These are phyloP conservation scores for Flaveria bidentis DNA, from an alignment of 129 eudicot genomes.

Conservation along the genomic window DNA sequence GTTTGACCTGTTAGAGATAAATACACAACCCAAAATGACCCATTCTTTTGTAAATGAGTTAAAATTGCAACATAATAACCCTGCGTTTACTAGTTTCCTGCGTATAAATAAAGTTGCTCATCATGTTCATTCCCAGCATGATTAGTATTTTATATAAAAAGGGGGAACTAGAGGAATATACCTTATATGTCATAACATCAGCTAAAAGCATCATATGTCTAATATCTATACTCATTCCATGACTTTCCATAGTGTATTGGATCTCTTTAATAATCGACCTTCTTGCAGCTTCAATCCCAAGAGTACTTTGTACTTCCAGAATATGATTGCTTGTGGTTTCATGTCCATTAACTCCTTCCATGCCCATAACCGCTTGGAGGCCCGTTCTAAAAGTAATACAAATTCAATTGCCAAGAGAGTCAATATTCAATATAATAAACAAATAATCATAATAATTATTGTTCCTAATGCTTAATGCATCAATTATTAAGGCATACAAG, in stretches of 20 bases:
- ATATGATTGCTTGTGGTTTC: conserved; percentile 74
- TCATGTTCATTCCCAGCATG: not conserved
- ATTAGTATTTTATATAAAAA: not conserved
- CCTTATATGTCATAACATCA: conserved; percentile 92
- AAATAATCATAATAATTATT: not conserved
- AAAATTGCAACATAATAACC: not conserved
- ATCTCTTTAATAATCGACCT: conserved; percentile 67
- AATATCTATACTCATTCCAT: conserved; percentile 81
- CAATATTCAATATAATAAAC: not conserved
- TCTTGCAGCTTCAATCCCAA: conserved; percentile 97
- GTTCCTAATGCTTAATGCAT: no score
- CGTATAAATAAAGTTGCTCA: not conserved
- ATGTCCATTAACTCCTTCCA: conserved; percentile 68
- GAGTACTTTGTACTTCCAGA: conserved; percentile 57
- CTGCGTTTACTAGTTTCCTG: not conserved
- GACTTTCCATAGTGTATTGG: conserved; percentile 61
- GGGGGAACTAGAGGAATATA: conserved; percentile 15
- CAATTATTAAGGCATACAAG: no score
- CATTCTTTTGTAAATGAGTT: not conserved
- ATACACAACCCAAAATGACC: not conserved
- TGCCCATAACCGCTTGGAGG: conserved; percentile 79
- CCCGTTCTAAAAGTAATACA: conserved; percentile 55
- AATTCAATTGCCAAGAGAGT: not conserved
- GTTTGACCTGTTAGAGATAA: not conserved
- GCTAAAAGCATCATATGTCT: conserved; percentile 98